A percentile compares a stretch with the other conserved stretches of the same genome.
Conservation (phyloP, 1,284 basidiomycete species). For the Sutorius eximius region DNA sequence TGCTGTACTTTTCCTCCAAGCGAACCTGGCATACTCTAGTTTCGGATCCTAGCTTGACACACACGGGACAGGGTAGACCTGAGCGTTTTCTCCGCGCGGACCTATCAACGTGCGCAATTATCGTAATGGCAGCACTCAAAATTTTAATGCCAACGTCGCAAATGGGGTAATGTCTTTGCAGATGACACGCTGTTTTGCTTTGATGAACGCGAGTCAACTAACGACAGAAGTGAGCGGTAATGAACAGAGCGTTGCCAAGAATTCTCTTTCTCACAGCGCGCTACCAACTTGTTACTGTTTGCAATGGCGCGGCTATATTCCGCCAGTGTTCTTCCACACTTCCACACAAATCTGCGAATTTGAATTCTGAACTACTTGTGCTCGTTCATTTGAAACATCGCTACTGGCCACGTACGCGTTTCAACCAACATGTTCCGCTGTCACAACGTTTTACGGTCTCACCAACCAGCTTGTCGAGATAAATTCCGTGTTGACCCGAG, state of each 20-base stretch:
- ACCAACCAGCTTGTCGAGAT: not conserved
- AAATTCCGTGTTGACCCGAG: constrained; percentile 15
- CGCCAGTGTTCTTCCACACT: constrained; percentile 1
- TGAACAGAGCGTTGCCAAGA: not conserved
- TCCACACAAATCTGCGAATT: not conserved
- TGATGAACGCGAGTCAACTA: not conserved
- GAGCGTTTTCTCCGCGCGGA: not conserved
- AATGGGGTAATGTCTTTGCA: not conserved
- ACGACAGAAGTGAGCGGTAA: constrained; percentile 5
- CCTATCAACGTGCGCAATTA: not conserved
- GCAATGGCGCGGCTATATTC: not conserved
- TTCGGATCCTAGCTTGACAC: not conserved
- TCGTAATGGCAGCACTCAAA: constrained; percentile 11
- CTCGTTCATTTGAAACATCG: too few species aligned
- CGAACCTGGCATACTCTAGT: not conserved
- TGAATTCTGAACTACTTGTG: not conserved
- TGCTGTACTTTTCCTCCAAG: not conserved
- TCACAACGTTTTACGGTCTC: not conserved
- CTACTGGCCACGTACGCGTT: constrained; percentile 8
- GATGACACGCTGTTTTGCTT: not conserved
- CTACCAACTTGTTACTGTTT: not conserved
- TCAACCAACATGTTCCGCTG: constrained; percentile 9
- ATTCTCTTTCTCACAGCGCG: constrained; percentile 6
- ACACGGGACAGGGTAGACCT: not conserved
- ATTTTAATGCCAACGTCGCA: constrained; percentile 12